Percentiles rank a stretch among this genome's conserved stretches.
Conservation (phyloP, 2,329 filamentous ascomycete species). For the Thyridium curvatum region DNA sequence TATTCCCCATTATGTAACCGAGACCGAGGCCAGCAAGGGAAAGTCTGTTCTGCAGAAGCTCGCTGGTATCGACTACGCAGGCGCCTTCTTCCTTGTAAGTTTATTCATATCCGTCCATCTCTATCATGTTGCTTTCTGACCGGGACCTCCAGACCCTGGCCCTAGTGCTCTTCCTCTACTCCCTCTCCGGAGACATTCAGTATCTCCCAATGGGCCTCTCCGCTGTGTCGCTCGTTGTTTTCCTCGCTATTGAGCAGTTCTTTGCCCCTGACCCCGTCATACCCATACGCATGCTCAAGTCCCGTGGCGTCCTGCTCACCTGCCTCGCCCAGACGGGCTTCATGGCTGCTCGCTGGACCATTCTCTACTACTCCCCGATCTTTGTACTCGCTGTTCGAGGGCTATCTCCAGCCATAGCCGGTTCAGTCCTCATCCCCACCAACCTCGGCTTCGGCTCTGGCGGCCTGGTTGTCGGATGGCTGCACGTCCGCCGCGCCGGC, state of each 20-base stretch:
- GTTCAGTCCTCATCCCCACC: slow-evolving; percentile 72
- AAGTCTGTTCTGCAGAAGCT: slow-evolving; percentile 47
- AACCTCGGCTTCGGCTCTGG: slow-evolving; percentile 74
- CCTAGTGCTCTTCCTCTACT: slow-evolving; percentile 65
- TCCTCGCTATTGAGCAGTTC: slow-evolving; percentile 55
- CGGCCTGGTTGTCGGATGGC: slow-evolving; percentile 64
- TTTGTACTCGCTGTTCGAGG: slow-evolving; percentile 72
- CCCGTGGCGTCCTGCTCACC: slow-evolving; percentile 64
- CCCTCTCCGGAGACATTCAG: slow-evolving; percentile 59
- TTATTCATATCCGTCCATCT: not conserved
- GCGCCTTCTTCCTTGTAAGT: slow-evolving; percentile 58
- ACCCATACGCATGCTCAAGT: slow-evolving; percentile 62
- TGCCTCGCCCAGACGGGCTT: slow-evolving; percentile 69
- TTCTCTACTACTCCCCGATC: slow-evolving; percentile 76
- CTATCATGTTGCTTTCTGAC: slow-evolving; percentile 9
- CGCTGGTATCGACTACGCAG: slow-evolving; percentile 66
- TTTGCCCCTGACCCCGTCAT: slow-evolving; percentile 64
- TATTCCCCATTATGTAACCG: slow-evolving; percentile 44
- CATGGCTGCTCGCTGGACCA: slow-evolving; percentile 75
- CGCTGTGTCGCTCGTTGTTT: slow-evolving; percentile 38
- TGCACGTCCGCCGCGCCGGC: slow-evolving; percentile 68
- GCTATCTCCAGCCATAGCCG: slow-evolving; percentile 63
- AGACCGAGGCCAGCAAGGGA: slow-evolving; percentile 25
- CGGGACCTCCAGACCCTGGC: slow-evolving; percentile 41
- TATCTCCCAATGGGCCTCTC: slow-evolving; percentile 55